Base-by-base conservation (phyloP, 164 flowering plant species). In the Sextonia rubra region DNA sequence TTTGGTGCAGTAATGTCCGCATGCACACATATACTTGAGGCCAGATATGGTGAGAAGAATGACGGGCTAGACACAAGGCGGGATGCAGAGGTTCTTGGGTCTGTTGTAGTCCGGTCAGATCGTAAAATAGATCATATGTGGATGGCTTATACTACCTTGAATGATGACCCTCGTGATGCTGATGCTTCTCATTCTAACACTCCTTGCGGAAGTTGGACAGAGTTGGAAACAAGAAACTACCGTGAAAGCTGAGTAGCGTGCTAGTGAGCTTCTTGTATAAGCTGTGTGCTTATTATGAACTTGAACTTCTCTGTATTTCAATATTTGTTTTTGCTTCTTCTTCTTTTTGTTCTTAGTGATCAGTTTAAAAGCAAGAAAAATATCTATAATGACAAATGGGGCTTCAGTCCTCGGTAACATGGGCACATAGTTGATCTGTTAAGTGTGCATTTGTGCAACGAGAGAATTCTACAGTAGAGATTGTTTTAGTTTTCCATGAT, bases 1-100 rank as follows among this genome's bases (percentile, higher is more conserved):
- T 89, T 93, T 7, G 93, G 92, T 65, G 99, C 99, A 64, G 93
- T 87, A 17, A 89, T 95, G 98, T 97, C 98, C 73, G 96, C 98
- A 2, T 90, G 94, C 68, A 97, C 97, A 9, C 97, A 87, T 82
- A 86, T 90, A 27, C 94, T 94, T 75, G 94, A 86, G 64, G 66
- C 84, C 71, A 81, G 99, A 75, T 94, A 94, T 47, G 87, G 93
- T 0, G 96, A 94, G 80, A 94, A 91, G 82, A 94, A 95, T 12
- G 98, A 94, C 71, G 98, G 98, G 23, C 94, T 94, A 66, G 98
- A 92, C 12, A 89, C 98, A 1, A 82, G 99, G 44, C 88, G 94
- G n/a, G 99, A 95, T 81, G 98, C 99, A 2, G 96, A 88, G 79
- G 99, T 95, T 64, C 99, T 98, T 7, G 99, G 98, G 12, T 95